phyloP scores from a whole-genome alignment of 768 basidiomycete genomes.

The Lactarius indigo region DNA sequence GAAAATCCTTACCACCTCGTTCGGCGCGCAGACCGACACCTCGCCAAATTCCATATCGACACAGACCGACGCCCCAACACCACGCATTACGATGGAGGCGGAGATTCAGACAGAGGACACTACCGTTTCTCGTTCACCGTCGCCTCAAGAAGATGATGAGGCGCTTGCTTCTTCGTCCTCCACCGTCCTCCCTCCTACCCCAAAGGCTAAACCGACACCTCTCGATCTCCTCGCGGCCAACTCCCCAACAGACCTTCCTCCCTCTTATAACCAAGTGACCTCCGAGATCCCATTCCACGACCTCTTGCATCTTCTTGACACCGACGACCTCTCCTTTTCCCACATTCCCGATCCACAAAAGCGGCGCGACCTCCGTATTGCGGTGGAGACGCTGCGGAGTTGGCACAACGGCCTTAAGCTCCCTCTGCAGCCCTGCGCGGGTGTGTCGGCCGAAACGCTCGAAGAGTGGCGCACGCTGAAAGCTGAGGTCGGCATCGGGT shows the following conservation, averaged over 20 bases:
- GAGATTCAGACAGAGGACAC: slow-evolving; percentile 63
- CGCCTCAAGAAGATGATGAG: slow-evolving; percentile 45
- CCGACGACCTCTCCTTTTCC: slow-evolving; percentile 21
- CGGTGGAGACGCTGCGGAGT: slow-evolving; percentile 58
- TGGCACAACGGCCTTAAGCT: slow-evolving; percentile 62
- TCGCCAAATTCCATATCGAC: slow-evolving; percentile 23
- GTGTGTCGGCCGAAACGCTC: slow-evolving; percentile 59
- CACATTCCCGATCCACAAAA: slow-evolving; percentile 22
- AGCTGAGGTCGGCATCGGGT: slow-evolving; percentile 74
- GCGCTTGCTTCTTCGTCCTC: slow-evolving; percentile 71
- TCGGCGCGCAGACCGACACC: slow-evolving; percentile 49
- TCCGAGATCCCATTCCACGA: slow-evolving; percentile 31
- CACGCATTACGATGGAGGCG: slow-evolving; percentile 42
- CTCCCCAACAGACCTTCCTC: slow-evolving; percentile 56
- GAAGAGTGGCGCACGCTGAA: slow-evolving; percentile 82
- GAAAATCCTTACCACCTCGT: slow-evolving; percentile 43
- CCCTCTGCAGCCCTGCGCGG: slow-evolving; percentile 42
- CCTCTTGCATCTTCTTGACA: slow-evolving; percentile 23
- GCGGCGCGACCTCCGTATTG: slow-evolving; percentile 44
- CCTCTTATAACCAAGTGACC: slow-evolving; percentile 64
- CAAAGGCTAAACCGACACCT: slow-evolving; percentile 41
- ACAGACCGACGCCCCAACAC: slow-evolving; percentile 28
- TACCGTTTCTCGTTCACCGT: slow-evolving; percentile 43
- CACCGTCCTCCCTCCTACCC: slow-evolving; percentile 67
- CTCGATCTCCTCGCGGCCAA: slow-evolving; percentile 15